Percentiles rank a stretch among this genome's conserved stretches.
phyloP scores from a whole-genome alignment of 192 early-diverging fungal species.

The Coemansia sp. region DNA sequence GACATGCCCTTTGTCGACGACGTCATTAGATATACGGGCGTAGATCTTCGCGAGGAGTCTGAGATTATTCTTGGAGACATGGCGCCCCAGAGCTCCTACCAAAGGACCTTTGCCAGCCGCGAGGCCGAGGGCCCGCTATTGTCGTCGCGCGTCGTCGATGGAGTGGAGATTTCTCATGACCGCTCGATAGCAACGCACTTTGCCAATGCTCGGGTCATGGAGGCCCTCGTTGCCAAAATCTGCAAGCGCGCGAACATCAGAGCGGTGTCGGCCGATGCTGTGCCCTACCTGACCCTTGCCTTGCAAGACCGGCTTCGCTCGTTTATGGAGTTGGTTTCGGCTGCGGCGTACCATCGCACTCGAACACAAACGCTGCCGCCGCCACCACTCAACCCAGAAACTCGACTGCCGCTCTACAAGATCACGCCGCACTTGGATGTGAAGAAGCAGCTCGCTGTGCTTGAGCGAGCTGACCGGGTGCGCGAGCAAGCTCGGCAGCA shows the following conservation, averaged over 20 bases:
- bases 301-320: conserved; percentile 67
- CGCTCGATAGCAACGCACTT: conserved; percentile 22
- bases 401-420: conserved; percentile 68
- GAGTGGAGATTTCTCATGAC: conserved; percentile 26
- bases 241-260: conserved; percentile 22
- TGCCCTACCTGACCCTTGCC: conserved; percentile 68
- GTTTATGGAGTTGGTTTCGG: conserved; percentile 70
- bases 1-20: conserved; percentile 60
- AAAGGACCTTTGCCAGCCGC: conserved; percentile 3
- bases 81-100: conserved; percentile 11
- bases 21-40: conserved; percentile 78
- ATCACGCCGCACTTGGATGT: conserved; percentile 69
- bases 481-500: conserved; percentile 64
- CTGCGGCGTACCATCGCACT: conserved; percentile 72
- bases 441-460: conserved; percentile 67
- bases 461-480: conserved; percentile 71
- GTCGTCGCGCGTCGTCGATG: conserved; percentile 13
- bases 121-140: conserved; percentile 7
- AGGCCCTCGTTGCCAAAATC: conserved; percentile 17
- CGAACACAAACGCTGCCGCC: conserved; percentile 63
- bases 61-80: conserved; percentile 61
- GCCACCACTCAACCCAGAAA: conserved; percentile 57
- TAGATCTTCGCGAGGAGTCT: conserved; percentile 72
- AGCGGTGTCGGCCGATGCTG: conserved; percentile 62
- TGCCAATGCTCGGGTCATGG: conserved; percentile 12